Conservation (phyloP, 73 alveolate species). For the Symbiodinium natans region DNA sequence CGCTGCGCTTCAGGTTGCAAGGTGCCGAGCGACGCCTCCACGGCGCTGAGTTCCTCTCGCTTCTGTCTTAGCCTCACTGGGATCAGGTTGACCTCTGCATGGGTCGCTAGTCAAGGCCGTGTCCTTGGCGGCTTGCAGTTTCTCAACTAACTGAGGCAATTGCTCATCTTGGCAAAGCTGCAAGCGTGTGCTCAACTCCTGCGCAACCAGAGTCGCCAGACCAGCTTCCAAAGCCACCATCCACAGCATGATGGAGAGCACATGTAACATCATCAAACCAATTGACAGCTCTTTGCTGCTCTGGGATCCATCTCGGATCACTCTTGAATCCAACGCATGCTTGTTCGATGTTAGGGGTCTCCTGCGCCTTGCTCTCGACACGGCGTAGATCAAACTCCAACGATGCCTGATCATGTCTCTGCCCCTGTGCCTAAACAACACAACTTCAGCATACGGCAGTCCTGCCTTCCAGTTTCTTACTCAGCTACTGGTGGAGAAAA, state of each 20-base stretch:
- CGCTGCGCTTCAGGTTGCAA: conserved; percentile 84
- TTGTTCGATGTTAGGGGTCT: no score
- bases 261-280: no score
- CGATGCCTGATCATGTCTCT: conserved; percentile 42
- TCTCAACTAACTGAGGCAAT: not conserved
- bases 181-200: conserved; percentile 8
- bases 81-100: no score
- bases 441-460: no score
- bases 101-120: no score
- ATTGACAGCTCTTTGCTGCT: not conserved
- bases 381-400: conserved; percentile 58
- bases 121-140: no score
- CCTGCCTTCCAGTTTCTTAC: no score
- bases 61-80: conserved; percentile 34
- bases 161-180: conserved; percentile 69
- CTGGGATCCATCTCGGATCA: not conserved
- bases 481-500: no score
- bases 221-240: no score
- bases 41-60: conserved; percentile 7
- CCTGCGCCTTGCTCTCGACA: conserved; percentile 44
- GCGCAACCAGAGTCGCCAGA: not conserved
- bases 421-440: no score
- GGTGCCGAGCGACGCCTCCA: conserved; percentile 17
- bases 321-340: no score
- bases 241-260: no score